A percentile compares a stretch with the other conserved stretches of the same genome.
These are phyloP conservation scores for Boletus smithii DNA, from an alignment of 1,284 basidiomycete species.

Conservation along the genomic window DNA sequence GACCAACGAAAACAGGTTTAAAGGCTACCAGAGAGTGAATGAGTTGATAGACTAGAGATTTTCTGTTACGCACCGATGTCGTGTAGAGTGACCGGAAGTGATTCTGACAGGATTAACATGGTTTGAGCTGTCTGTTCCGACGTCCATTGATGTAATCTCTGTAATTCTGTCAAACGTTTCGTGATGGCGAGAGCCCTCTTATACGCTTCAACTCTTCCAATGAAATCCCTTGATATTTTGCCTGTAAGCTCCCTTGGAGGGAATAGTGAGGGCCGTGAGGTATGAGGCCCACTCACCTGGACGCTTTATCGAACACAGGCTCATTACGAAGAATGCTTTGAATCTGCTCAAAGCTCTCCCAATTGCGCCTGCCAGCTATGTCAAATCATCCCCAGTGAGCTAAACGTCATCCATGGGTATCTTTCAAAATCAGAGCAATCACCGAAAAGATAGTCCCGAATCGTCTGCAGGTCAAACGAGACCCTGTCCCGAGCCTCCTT, in stretches of 20 bases:
- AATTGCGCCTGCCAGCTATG: slow-evolving; percentile 47
- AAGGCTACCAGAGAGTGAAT: slow-evolving; percentile 45
- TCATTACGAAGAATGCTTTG: slow-evolving; percentile 52
- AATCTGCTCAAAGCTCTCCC: slow-evolving; percentile 48
- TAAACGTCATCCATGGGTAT: background rate
- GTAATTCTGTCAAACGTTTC: slow-evolving; percentile 56
- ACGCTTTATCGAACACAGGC: slow-evolving; percentile 61
- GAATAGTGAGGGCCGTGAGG: background rate
- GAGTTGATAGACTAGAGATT: background rate
- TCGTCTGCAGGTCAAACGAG: slow-evolving; percentile 39
- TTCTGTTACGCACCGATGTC: slow-evolving; percentile 45
- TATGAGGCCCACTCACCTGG: slow-evolving; percentile 45
- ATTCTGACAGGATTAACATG: slow-evolving; percentile 48
- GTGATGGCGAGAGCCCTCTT: slow-evolving; percentile 39
- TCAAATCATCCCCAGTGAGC: background rate
- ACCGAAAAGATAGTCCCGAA: slow-evolving; percentile 53
- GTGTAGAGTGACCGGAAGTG: slow-evolving; percentile 53
- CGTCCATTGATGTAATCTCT: slow-evolving; percentile 52
- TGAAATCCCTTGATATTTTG: slow-evolving; percentile 20
- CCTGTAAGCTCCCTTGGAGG: background rate
- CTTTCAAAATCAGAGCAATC: slow-evolving; percentile 15
- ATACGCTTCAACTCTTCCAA: slow-evolving; percentile 27
- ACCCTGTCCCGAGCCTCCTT: slow-evolving; percentile 40
- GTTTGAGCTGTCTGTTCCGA: slow-evolving; percentile 45
- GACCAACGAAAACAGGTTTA: slow-evolving; percentile 61